These are phyloP conservation scores for Sonneratia caseolaris DNA, from an alignment of 345 rosid genomes.

Conservation along the genomic window DNA sequence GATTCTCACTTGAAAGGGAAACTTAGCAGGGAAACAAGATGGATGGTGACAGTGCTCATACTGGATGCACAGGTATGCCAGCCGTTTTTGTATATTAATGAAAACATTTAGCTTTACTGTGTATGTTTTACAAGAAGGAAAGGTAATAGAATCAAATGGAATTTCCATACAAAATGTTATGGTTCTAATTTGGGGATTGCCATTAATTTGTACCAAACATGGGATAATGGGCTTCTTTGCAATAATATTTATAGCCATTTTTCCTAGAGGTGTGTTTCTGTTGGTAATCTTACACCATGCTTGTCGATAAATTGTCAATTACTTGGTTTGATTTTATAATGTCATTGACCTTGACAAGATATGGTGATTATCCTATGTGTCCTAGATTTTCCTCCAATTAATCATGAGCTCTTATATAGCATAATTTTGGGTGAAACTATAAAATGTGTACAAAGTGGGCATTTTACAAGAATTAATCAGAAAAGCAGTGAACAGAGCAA, in stretches of 20 bases:
- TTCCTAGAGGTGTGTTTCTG: background rate
- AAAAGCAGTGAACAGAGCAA: too few relatives aligned
- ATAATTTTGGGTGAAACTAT: too few relatives aligned
- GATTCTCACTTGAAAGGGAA: constrained; percentile 69
- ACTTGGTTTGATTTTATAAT: background rate
- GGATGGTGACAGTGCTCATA: constrained; percentile 68
- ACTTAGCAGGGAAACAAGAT: constrained; percentile 33
- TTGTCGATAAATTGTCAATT: background rate
- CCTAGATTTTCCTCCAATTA: background rate
- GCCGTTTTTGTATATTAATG: background rate
- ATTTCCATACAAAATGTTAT: background rate
- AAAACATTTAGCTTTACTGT: background rate
- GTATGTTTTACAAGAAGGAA: background rate
- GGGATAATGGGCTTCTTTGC: background rate
- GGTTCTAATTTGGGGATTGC: background rate
- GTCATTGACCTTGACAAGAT: background rate
- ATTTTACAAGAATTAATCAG: too few relatives aligned
- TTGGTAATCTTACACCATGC: background rate
- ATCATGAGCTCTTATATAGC: too few relatives aligned
- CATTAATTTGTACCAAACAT: background rate
- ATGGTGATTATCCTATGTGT: background rate
- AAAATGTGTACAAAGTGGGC: too few relatives aligned
- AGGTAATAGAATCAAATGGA: background rate
- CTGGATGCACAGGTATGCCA: constrained; percentile 59
- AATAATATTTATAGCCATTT: background rate